Percentiles rank a stretch among this genome's conserved stretches.
Conservation (phyloP, 768 basidiomycete species). For the Lentinula raphanica region DNA sequence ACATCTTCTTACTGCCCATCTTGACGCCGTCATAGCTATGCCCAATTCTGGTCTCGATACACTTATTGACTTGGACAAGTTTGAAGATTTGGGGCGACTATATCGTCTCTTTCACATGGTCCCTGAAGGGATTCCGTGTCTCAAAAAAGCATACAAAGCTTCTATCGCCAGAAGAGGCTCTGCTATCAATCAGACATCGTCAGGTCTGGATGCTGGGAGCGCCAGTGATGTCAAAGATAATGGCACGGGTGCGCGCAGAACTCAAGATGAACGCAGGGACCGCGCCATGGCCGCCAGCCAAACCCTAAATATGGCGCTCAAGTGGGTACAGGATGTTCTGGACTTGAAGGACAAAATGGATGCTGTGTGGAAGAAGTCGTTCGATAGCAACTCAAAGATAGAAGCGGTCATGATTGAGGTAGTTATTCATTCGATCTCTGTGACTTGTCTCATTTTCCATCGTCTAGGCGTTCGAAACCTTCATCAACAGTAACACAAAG, state of each 20-base stretch:
- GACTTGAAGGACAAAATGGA: slow-evolving; percentile 93
- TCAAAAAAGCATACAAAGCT: slow-evolving; percentile 65
- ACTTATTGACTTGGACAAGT: slow-evolving; percentile 81
- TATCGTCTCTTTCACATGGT: slow-evolving; percentile 73
- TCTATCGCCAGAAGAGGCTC: slow-evolving; percentile 72
- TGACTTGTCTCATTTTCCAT: background rate
- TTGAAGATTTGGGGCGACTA: slow-evolving; percentile 71
- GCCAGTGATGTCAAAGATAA: slow-evolving; percentile 14
- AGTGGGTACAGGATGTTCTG: slow-evolving; percentile 91
- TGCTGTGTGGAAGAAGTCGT: slow-evolving; percentile 61
- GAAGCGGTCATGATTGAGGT: slow-evolving; percentile 87
- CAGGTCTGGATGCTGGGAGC: slow-evolving; percentile 30
- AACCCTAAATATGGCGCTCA: slow-evolving; percentile 60
- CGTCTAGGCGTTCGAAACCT: slow-evolving; percentile 81
- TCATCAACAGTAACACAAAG: slow-evolving; percentile 84
- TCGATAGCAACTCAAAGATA: slow-evolving; percentile 66
- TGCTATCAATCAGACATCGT: slow-evolving; percentile 68
- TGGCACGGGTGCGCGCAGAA: background rate
- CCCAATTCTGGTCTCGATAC: slow-evolving; percentile 74
- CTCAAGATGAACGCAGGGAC: slow-evolving; percentile 44
- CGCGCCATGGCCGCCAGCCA: slow-evolving; percentile 36
- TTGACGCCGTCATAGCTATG: slow-evolving; percentile 71
- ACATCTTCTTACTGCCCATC: slow-evolving; percentile 71
- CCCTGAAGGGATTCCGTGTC: slow-evolving; percentile 53
- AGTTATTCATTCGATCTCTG: slow-evolving; percentile 16